Conservation (phyloP, 805 yeast genomes). For the Schwanniomyces yamadae region DNA sequence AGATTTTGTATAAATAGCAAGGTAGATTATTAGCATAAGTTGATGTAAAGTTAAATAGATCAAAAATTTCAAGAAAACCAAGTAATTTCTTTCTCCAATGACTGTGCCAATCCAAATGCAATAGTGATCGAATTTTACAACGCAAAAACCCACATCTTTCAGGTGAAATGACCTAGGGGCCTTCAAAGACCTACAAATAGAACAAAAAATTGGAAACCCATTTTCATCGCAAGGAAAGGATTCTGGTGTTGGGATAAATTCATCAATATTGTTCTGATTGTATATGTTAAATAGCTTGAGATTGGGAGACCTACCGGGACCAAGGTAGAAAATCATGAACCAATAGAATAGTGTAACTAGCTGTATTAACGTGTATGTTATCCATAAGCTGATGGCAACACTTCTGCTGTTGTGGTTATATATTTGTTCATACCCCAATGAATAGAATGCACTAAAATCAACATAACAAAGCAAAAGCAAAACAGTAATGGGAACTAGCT, state of each 20-base stretch:
- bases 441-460: constrained; percentile 44
- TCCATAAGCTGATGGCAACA: constrained; percentile 39
- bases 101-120: constrained; percentile 76
- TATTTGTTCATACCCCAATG: constrained; percentile 43
- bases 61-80: constrained; percentile 51
- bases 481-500: constrained; percentile 26
- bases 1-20: constrained; percentile 21
- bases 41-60: constrained; percentile 22
- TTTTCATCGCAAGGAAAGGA: constrained; percentile 64
- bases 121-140: constrained; percentile 78
- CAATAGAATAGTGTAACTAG: constrained; percentile 35
- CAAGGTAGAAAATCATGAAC: constrained; percentile 44
- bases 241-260: constrained; percentile 47
- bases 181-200: constrained; percentile 63
- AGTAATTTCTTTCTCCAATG: constrained; percentile 67
- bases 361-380: constrained; percentile 23
- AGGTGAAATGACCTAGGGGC: constrained; percentile 73
- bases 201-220: constrained; percentile 80
- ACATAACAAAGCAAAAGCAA: constrained; percentile 36
- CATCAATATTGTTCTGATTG: constrained; percentile 7
- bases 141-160: constrained; percentile 51
- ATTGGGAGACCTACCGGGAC: constrained; percentile 55
- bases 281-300: constrained; percentile 36
- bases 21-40: constrained; percentile 24
- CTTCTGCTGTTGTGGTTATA: constrained; percentile 25